Percentiles rank a stretch among this genome's conserved stretches.
Evolutionary conservation across 164 flowering plant species (phyloP).

Genomic region (Echeveria elegans): DNA sequence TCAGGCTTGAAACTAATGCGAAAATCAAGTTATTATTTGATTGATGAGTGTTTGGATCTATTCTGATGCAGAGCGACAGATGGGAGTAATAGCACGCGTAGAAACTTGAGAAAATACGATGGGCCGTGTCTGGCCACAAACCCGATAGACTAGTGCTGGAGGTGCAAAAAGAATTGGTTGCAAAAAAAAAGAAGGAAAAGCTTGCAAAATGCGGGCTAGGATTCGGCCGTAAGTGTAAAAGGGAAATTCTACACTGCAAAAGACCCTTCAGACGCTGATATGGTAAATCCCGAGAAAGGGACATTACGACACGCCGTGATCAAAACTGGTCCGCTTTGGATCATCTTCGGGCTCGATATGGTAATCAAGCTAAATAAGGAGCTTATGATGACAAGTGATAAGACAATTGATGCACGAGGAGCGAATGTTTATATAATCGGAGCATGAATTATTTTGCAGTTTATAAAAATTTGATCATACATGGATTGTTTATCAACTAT

Average conservation of each 20-base stretch:
- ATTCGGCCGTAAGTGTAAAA: constrained; percentile 41
- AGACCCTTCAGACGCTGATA: constrained; percentile 39
- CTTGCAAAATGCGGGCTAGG: constrained; percentile 50
- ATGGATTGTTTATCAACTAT: constrained; percentile 43
- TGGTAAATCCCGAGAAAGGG: constrained; percentile 56
- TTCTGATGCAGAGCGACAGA: constrained; percentile 22
- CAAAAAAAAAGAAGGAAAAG: constrained; percentile 32
- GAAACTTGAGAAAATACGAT: constrained; percentile 16
- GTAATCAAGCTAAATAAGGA: constrained; percentile 39
- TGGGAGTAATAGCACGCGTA: constrained; percentile 35
- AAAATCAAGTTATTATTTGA: neutral
- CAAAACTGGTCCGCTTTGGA: constrained; percentile 57
- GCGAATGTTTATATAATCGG: constrained; percentile 45
- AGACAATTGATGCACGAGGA: constrained; percentile 54
- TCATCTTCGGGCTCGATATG: constrained; percentile 47
- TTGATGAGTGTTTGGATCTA: neutral
- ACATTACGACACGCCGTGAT: constrained; percentile 57
- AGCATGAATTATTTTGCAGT: constrained; percentile 49
- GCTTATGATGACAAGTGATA: constrained; percentile 30
- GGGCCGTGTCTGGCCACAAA: constrained; percentile 52
- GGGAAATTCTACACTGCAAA: constrained; percentile 48
- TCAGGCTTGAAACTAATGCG: neutral
- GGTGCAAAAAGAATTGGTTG: constrained; percentile 50
- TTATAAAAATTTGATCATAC: constrained; percentile 45
- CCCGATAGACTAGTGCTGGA: constrained; percentile 79